phyloP scores from a whole-genome alignment of 768 basidiomycete species.

The Calocera viscosa region DNA sequence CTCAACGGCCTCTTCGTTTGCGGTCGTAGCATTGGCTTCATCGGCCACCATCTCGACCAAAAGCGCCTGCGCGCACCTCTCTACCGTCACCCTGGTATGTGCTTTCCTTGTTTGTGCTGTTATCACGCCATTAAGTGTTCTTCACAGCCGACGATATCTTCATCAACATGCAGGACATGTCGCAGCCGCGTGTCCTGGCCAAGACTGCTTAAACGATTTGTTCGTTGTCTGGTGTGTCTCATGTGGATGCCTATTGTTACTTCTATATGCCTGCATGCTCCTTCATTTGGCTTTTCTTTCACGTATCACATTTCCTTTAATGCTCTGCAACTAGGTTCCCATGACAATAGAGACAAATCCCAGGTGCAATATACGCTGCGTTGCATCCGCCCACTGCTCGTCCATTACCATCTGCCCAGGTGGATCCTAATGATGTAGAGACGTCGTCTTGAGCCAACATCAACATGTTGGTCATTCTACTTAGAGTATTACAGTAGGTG shows the following conservation, averaged over 20 bases:
- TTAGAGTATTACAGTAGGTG: too few relatives aligned
- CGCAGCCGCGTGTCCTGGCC: slow-evolving; percentile 67
- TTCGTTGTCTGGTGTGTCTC: not conserved
- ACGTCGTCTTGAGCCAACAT: too few relatives aligned
- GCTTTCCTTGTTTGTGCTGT: not conserved
- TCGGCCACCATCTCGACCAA: slow-evolving; percentile 93
- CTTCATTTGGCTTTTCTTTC: not conserved
- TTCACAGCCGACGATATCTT: slow-evolving; percentile 69
- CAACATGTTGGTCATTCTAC: too few relatives aligned
- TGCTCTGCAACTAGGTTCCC: slow-evolving; percentile 8
- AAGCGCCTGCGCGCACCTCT: slow-evolving; percentile 84
- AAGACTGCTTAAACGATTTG: slow-evolving; percentile 12
- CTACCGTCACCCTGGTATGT: slow-evolving; percentile 69
- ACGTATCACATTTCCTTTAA: slow-evolving; percentile 9
- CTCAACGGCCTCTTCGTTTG: slow-evolving; percentile 96
- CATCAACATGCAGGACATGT: slow-evolving; percentile 81
- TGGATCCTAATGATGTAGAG: too few relatives aligned
- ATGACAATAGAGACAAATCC: slow-evolving; percentile 2
- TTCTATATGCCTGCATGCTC: not conserved
- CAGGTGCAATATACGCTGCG: not conserved
- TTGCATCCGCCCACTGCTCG: not conserved
- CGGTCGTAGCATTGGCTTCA: slow-evolving; percentile 95
- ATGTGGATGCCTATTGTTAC: not conserved
- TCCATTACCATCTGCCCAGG: too few relatives aligned
- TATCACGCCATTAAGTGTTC: not conserved